phyloP scores from a whole-genome alignment of 306 rosid genomes.

The Sphenostylis stenocarpa region DNA sequence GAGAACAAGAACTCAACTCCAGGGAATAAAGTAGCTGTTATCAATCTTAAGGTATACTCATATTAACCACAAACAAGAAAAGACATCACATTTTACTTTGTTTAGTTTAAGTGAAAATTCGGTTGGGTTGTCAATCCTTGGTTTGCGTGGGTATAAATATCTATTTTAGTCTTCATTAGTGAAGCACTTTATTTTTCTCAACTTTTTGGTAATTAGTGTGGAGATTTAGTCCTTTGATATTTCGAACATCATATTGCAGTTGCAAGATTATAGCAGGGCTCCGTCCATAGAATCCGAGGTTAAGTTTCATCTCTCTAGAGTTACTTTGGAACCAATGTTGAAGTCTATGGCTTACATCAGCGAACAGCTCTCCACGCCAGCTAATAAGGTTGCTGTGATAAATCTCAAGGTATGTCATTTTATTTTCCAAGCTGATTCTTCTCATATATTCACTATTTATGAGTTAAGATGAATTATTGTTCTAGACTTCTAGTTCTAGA shows the following conservation, averaged over 20 bases:
- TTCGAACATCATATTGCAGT: slow-evolving; percentile 49
- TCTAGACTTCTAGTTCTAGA: slow-evolving; percentile 1
- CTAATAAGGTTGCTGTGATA: slow-evolving; percentile 93
- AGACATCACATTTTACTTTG: neutral
- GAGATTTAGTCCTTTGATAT: slow-evolving; percentile 14
- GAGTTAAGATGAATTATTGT: neutral
- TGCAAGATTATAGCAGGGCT: slow-evolving; percentile 78
- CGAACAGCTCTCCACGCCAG: slow-evolving; percentile 88
- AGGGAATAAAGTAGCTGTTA: slow-evolving; percentile 80
- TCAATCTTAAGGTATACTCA: slow-evolving; percentile 72
- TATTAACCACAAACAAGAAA: slow-evolving; percentile 12
- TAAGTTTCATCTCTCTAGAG: slow-evolving; percentile 89
- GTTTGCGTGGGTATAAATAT: slow-evolving; percentile 12
- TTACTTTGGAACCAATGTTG: slow-evolving; percentile 92
- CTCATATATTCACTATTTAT: slow-evolving; percentile 8
- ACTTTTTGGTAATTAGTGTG: slow-evolving; percentile 17
- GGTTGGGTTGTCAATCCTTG: slow-evolving; percentile 21
- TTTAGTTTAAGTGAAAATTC: slow-evolving; percentile 10
- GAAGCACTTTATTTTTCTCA: slow-evolving; percentile 4
- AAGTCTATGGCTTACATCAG: slow-evolving; percentile 93
- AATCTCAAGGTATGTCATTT: slow-evolving; percentile 68
- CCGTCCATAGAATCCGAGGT: slow-evolving; percentile 86
- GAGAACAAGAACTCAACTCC: slow-evolving; percentile 83
- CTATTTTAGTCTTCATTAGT: slow-evolving; percentile 2
- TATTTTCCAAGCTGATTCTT: slow-evolving; percentile 1